Conservation (phyloP, 768 basidiomycete genomes). For the Mycena floridula region DNA sequence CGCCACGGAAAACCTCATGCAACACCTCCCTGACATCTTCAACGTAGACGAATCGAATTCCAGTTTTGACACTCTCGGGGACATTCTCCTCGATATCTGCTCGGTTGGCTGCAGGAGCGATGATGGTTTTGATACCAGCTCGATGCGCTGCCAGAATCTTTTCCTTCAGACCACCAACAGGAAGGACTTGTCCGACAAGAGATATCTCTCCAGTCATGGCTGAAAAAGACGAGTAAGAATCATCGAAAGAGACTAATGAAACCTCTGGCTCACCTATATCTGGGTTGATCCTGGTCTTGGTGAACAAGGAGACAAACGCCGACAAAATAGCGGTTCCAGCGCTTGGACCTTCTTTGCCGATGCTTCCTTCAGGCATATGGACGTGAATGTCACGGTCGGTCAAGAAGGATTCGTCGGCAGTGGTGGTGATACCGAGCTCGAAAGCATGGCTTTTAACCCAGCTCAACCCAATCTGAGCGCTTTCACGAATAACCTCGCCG, state of each 20-base stretch:
- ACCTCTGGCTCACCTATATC: constrained; percentile 72
- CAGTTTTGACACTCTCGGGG: not conserved
- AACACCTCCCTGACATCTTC: not conserved
- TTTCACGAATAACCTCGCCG: constrained; percentile 96
- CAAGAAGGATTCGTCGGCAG: constrained; percentile 69
- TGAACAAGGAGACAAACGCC: constrained; percentile 90
- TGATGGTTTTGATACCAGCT: constrained; percentile 89
- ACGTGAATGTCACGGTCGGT: constrained; percentile 88
- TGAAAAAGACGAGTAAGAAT: constrained; percentile 20
- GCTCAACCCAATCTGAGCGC: constrained; percentile 88
- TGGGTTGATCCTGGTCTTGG: constrained; percentile 73
- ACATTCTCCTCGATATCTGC: constrained; percentile 97
- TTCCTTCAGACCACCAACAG: constrained; percentile 94
- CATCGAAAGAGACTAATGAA: not conserved
- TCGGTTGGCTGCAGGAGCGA: constrained; percentile 83
- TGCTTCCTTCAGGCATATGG: constrained; percentile 94
- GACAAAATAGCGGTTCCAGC: constrained; percentile 92
- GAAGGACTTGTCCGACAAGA: constrained; percentile 90
- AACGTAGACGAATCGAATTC: not conserved
- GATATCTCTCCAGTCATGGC: constrained; percentile 99
- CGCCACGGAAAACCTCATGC: not conserved
- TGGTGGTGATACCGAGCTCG: constrained; percentile 78
- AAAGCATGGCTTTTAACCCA: constrained; percentile 92
- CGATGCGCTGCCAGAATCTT: constrained; percentile 97
- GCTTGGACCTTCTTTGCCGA: constrained; percentile 94